A percentile compares a stretch with the other conserved stretches of the same genome.
Conservation (phyloP, 345 rosid genomes). For the Gossypium arboreum region DNA sequence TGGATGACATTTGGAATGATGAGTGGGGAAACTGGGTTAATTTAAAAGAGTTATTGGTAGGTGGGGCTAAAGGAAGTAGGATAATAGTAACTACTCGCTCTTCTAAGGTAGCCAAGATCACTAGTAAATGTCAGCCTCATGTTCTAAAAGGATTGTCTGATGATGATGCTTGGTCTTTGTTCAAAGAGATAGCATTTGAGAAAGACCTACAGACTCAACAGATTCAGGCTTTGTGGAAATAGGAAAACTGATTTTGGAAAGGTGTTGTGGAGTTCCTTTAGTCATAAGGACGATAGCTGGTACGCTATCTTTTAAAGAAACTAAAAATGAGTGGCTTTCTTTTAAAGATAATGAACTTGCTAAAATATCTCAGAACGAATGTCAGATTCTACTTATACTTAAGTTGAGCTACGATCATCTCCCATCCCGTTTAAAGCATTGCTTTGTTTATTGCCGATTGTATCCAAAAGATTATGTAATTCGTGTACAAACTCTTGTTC, state of each 20-base stretch:
- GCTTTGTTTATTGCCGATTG: too few relatives aligned
- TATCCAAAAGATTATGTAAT: too few relatives aligned
- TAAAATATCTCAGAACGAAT: background rate
- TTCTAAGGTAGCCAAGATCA: background rate
- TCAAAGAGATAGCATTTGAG: background rate
- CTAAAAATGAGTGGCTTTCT: background rate
- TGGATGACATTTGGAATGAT: background rate
- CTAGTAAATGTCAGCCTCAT: background rate
- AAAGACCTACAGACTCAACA: background rate
- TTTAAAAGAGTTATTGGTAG: background rate
- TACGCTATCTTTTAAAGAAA: background rate
- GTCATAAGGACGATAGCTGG: background rate
- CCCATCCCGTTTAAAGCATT: too few relatives aligned
- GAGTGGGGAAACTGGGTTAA: accelerated
- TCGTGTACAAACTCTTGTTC: too few relatives aligned
- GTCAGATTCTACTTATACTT: background rate
- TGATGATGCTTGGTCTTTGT: background rate
- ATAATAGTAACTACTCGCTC: background rate
- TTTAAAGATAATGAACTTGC: background rate
- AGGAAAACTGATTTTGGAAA: background rate
- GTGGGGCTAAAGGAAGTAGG: background rate
- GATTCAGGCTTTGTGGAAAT: background rate
- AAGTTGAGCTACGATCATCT: background rate
- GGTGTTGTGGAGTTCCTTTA: background rate
- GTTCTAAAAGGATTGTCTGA: background rate